Evolutionary conservation across 495 filamentous ascomycete genomes (phyloP).

Genomic region (Letharia lupina): DNA sequence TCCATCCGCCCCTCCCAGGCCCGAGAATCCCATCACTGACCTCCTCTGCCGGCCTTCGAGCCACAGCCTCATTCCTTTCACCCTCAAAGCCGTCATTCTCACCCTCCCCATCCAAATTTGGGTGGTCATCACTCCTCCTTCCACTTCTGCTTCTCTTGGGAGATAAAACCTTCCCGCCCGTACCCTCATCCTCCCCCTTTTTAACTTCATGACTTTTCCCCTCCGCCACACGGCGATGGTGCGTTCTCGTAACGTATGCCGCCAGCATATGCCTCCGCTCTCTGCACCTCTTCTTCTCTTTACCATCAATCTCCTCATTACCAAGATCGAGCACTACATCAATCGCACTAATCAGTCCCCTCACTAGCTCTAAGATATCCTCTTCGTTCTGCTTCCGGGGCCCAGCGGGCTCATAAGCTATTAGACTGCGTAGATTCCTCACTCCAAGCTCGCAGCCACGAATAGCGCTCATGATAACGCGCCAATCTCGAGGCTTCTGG

Average conservation of each 20-base stretch:
- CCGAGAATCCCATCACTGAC: not conserved
- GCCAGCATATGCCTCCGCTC: slow-evolving; percentile 11
- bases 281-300: slow-evolving; percentile 15
- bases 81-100: not conserved
- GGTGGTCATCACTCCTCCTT: not conserved
- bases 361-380: slow-evolving; percentile 15
- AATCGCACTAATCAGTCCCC: slow-evolving; percentile 14
- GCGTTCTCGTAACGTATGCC: slow-evolving; percentile 14
- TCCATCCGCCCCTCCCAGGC: not conserved
- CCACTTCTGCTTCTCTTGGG: not conserved
- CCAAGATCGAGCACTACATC: slow-evolving; percentile 19
- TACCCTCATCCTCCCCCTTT: not conserved
- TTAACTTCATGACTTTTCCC: not conserved
- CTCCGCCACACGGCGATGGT: not conserved
- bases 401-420: slow-evolving; percentile 25
- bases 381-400: slow-evolving; percentile 5
- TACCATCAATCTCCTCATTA: slow-evolving; percentile 12
- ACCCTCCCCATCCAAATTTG: slow-evolving; percentile 3
- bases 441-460: slow-evolving; percentile 10
- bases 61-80: slow-evolving; percentile 1
- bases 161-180: not conserved
- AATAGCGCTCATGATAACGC: slow-evolving; percentile 15
- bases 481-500: slow-evolving; percentile 18
- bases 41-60: not conserved
- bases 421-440: slow-evolving; percentile 12